phyloP scores from a whole-genome alignment of 2,329 filamentous ascomycete genomes.

The Penicillium sp. region DNA sequence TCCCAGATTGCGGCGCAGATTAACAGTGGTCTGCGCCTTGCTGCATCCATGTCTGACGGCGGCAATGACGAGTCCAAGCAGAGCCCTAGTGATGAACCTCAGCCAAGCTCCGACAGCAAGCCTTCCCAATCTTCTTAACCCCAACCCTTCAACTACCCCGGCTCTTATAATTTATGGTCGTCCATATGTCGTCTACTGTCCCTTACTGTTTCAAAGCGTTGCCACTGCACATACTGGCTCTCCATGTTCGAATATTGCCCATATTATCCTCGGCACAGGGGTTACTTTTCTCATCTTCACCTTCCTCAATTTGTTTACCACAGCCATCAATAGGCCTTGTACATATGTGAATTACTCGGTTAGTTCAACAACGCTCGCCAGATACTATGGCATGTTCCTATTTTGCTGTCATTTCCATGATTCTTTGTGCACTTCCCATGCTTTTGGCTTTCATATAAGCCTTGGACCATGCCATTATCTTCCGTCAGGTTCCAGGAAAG shows the following conservation, averaged over 20 bases:
- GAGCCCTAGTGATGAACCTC: not conserved
- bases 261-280: not conserved
- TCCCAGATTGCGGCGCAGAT: conserved; percentile 51
- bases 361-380: not conserved
- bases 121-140: conserved; percentile 4
- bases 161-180: not conserved
- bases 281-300: not conserved
- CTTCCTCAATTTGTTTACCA: not conserved
- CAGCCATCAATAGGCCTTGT: not conserved
- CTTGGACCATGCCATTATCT: not conserved
- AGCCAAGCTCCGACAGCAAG: conserved; percentile 6
- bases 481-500: too few species aligned
- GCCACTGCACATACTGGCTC: not conserved
- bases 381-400: too few species aligned
- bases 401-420: not conserved
- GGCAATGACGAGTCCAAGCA: not conserved
- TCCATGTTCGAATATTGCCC: not conserved
- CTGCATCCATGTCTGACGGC: not conserved
- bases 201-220: not conserved
- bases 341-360: not conserved
- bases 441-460: not conserved
- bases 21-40: conserved; percentile 38
- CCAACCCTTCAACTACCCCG: not conserved
- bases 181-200: not conserved
- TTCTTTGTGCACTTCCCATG: not conserved